These are phyloP conservation scores for Orychophragmus violaceus DNA, from an alignment of 345 rosid genomes.

Conservation along the genomic window DNA sequence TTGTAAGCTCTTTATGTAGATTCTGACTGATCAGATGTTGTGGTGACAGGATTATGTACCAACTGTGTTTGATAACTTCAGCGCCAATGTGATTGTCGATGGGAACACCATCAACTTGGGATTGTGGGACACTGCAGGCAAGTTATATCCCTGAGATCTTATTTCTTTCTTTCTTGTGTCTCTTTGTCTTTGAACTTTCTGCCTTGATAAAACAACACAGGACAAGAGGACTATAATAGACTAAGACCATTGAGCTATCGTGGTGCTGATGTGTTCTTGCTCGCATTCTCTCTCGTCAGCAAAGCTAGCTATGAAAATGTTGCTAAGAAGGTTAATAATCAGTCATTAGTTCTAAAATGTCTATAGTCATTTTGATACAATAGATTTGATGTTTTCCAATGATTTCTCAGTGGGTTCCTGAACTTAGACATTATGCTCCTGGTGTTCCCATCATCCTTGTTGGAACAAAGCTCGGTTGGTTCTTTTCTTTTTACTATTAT, in stretches of 20 bases:
- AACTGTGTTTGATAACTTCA: slow-evolving; percentile 80
- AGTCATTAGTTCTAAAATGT: neutral
- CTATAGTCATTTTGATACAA: slow-evolving; percentile 11
- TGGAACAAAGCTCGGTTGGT: slow-evolving; percentile 78
- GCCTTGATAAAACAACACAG: slow-evolving; percentile 48
- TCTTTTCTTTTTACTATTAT: neutral
- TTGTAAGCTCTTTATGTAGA: slow-evolving; percentile 16
- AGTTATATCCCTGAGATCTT: neutral
- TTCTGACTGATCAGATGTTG: neutral
- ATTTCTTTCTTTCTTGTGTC: neutral
- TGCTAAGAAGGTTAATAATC: slow-evolving; percentile 57
- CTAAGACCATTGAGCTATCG: slow-evolving; percentile 89
- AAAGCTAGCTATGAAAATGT: slow-evolving; percentile 92
- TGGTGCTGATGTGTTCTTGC: slow-evolving; percentile 86
- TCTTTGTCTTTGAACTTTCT: neutral
- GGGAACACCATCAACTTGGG: slow-evolving; percentile 75
- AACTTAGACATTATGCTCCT: slow-evolving; percentile 83
- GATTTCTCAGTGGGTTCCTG: slow-evolving; percentile 83
- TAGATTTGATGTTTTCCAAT: slow-evolving; percentile 9
- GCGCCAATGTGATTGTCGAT: slow-evolving; percentile 80
- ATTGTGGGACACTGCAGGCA: slow-evolving; percentile 86
- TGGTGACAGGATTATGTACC: slow-evolving; percentile 70
- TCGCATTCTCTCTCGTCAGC: slow-evolving; percentile 88
- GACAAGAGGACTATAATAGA: slow-evolving; percentile 93
- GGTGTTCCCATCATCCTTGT: slow-evolving; percentile 82